Base-by-base conservation (phyloP, 305 asterid species). In the Fraxinus albicans region DNA sequence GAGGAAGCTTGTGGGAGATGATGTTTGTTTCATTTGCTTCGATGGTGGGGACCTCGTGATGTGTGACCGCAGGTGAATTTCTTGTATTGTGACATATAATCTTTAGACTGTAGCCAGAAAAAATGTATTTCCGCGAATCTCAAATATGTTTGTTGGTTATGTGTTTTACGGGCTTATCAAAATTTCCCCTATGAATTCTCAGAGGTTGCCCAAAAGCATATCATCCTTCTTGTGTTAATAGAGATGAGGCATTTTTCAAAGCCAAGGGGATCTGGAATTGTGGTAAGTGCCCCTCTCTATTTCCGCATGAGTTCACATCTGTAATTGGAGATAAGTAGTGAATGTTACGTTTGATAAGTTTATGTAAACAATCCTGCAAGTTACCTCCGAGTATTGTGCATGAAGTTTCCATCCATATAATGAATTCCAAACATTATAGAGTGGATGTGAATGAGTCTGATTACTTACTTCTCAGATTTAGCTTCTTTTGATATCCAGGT, bases 181-280 rank as follows among this genome's bases (percentile, higher is more conserved):
- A 55, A 25, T 58, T 85, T 79, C 81, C 77, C 79, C 83, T 81
- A 4, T 83, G 88, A 40, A 65, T 81, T 89, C 77, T 7, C 91
- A 97, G 99, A 88, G 98, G 97, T 85, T 97, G 98, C 88, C 91
- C 98, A 10, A 97, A 97, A 90, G 99, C 97, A 8, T 97, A 97
- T 86, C 99, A 97, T 89, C 98, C 99, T 42, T 88, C 96, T 6
- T 97, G 99, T 85, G 98, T 97, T 76, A 87, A 97, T 80, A 90
- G 97, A 78, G 98, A 97, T 79, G 98, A 97, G 84, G 97, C 97
- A 7, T 97, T 95, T 88, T 97, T 97, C 88, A 90, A 82, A 86
- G 87, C 98, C 6, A 96, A 96, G 90, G 97, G 99, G 53, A 93
- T 95, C 50, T 97, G 99, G 99, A 97, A 94, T 80, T 97, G 98